These are phyloP conservation scores for Neurospora sublineolata DNA, from an alignment of 495 filamentous ascomycete species.

Conservation along the genomic window DNA sequence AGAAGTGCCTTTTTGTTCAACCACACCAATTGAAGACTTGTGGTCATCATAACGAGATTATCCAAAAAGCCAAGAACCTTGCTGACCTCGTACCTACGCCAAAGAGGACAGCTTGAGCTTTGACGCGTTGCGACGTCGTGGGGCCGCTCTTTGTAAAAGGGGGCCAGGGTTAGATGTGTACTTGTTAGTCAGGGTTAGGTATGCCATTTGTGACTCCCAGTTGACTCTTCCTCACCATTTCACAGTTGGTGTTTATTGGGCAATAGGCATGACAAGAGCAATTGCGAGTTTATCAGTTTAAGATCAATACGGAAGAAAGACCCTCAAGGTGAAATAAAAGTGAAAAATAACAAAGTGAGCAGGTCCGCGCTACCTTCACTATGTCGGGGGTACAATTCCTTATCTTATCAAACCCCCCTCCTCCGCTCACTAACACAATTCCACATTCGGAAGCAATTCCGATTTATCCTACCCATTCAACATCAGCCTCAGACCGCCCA, in stretches of 20 bases:
- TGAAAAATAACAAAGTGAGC: too few species aligned
- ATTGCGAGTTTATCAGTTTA: too few species aligned
- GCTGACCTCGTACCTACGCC: neutral
- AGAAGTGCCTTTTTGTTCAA: neutral
- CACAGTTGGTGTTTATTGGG: too few species aligned
- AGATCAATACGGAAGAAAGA: too few species aligned
- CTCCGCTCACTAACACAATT: neutral
- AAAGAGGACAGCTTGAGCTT: neutral
- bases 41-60: neutral
- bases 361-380: too few species aligned
- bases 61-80: neutral
- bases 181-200: neutral
- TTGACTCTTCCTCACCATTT: too few species aligned
- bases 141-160: neutral
- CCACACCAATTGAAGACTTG: too few species aligned
- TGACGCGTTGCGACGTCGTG: neutral
- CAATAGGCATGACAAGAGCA: too few species aligned
- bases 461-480: neutral
- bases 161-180: neutral
- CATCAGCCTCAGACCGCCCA: neutral
- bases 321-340: too few species aligned
- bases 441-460: neutral
- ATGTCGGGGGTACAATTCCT: neutral
- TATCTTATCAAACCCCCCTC: neutral
- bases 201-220: neutral